phyloP scores from a whole-genome alignment of 345 rosid genomes.

The Gossypium arboreum region DNA sequence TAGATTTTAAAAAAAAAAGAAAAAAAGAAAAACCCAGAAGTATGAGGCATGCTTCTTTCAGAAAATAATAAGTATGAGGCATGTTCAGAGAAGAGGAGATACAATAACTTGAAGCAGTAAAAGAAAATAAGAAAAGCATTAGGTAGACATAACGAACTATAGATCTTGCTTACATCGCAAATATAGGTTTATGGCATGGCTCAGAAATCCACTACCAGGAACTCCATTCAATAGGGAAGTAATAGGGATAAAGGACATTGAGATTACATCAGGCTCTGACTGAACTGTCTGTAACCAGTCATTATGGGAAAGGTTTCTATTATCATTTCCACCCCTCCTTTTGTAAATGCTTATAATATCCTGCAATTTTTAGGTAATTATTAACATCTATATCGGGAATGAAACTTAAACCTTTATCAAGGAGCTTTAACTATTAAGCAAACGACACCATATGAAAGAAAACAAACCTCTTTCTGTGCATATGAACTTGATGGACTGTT shows the following conservation, averaged over 20 bases:
- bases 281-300: constrained; percentile 93
- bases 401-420: neutral
- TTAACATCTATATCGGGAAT: neutral
- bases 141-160: constrained; percentile 10
- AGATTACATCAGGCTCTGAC: constrained; percentile 80
- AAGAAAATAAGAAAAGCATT: constrained; percentile 11
- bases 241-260: constrained; percentile 88
- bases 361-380: constrained; percentile 38
- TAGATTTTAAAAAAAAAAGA: neutral
- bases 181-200: constrained; percentile 96
- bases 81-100: neutral
- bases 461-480: constrained; percentile 72
- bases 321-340: constrained; percentile 89
- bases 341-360: constrained; percentile 61
- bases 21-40: neutral
- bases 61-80: no score
- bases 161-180: constrained; percentile 63
- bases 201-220: constrained; percentile 87
- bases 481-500: constrained; percentile 75
- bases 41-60: no score
- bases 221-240: constrained; percentile 91
- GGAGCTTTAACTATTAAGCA: constrained; percentile 11
- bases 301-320: constrained; percentile 53
- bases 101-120: neutral
- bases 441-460: neutral